A percentile compares a stretch with the other conserved stretches of the same genome.
phyloP scores from a whole-genome alignment of 257 asterid species.

The Solanum corneliomulleri region DNA sequence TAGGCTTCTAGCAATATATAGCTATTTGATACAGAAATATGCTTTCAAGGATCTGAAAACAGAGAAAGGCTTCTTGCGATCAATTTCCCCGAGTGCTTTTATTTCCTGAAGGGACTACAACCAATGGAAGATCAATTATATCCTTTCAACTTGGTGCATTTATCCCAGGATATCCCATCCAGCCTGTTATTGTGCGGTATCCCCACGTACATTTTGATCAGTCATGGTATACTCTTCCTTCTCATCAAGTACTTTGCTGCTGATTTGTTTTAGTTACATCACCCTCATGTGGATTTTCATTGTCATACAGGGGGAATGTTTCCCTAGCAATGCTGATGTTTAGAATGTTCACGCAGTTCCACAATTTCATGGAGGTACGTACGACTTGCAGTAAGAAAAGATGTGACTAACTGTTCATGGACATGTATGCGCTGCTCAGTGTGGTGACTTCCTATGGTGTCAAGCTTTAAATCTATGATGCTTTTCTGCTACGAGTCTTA shows the following conservation, averaged over 20 bases:
- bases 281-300: not conserved
- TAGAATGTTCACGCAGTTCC: constrained; percentile 96
- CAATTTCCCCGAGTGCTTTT: constrained; percentile 86
- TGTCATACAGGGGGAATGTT: constrained; percentile 65
- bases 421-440: not conserved
- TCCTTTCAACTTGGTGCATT: constrained; percentile 98
- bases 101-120: constrained; percentile 99
- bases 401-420: not conserved
- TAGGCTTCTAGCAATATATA: constrained; percentile 28
- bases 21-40: constrained; percentile 92
- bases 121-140: constrained; percentile 80
- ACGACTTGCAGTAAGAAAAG: not conserved
- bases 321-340: constrained; percentile 63
- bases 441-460: not conserved
- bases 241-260: not conserved
- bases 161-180: constrained; percentile 89
- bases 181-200: constrained; percentile 82
- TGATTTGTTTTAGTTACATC: not conserved
- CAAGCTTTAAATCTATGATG: not conserved
- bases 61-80: constrained; percentile 89
- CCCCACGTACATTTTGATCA: constrained; percentile 97
- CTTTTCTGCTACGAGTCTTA: not conserved
- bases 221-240: constrained; percentile 56
- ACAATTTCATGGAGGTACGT: constrained; percentile 95
- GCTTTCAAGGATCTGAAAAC: constrained; percentile 83